Evolutionary conservation across 768 basidiomycete species (phyloP).

Genomic region (Punctularia strigosozonata): DNA sequence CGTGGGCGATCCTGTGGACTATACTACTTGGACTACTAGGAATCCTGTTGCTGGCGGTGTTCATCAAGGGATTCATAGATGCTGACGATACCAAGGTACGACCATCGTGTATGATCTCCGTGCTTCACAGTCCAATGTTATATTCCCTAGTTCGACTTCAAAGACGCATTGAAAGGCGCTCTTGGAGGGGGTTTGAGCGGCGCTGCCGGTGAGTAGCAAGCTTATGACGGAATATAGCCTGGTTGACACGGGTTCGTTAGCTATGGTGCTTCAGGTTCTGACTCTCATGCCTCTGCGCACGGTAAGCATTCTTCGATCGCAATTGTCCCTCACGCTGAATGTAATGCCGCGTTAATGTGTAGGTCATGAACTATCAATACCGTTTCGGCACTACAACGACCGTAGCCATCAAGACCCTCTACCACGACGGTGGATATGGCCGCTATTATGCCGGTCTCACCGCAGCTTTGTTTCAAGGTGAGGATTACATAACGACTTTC

Average conservation of each 20-base stretch:
- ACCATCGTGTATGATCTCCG: conserved; percentile 2
- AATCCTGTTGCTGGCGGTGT: conserved; percentile 29
- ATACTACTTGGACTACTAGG: conserved; percentile 22
- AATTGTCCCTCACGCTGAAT: too few relatives aligned
- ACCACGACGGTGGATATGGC: conserved; percentile 65
- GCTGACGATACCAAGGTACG: conserved; percentile 56
- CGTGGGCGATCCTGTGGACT: conserved; percentile 20
- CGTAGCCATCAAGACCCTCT: conserved; percentile 53
- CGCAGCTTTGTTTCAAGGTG: conserved; percentile 83
- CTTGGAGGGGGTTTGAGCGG: conserved; percentile 87
- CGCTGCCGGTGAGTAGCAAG: conserved; percentile 47
- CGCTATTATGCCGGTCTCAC: conserved; percentile 83
- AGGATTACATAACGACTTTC: too few relatives aligned
- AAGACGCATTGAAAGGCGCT: conserved; percentile 66
- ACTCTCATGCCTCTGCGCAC: conserved; percentile 82
- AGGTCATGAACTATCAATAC: conserved; percentile 96
- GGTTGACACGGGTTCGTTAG: conserved; percentile 20
- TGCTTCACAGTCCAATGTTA: not conserved
- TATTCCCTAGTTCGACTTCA: conserved; percentile 62
- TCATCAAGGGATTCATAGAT: conserved; percentile 64
- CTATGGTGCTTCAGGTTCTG: conserved; percentile 92
- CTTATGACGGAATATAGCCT: not conserved
- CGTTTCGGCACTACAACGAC: conserved; percentile 73
- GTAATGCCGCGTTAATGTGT: too few relatives aligned
- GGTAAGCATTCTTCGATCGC: too few relatives aligned